These are phyloP conservation scores for Aspergillus heteromorphus DNA, from an alignment of 495 filamentous ascomycete genomes.

Conservation along the genomic window DNA sequence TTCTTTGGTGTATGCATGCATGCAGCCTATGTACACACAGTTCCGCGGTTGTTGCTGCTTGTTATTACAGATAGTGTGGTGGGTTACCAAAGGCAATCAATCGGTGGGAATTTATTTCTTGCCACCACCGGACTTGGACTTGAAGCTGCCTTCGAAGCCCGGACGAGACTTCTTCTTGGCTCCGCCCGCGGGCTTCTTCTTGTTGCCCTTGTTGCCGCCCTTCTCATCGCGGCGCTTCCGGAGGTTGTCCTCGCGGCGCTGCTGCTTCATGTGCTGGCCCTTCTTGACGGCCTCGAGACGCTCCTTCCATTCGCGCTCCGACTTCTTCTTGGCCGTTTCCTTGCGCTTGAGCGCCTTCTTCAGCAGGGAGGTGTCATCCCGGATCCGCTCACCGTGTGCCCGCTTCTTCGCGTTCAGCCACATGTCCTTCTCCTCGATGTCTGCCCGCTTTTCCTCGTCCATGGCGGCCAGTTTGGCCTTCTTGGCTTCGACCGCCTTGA, in stretches of 20 bases:
- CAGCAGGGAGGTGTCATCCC: slow-evolving; percentile 78
- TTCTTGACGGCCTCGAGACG: slow-evolving; percentile 69
- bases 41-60: background rate
- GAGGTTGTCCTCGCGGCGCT: slow-evolving; percentile 85
- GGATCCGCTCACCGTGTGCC: slow-evolving; percentile 84
- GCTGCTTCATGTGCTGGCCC: slow-evolving; percentile 71
- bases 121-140: slow-evolving; percentile 44
- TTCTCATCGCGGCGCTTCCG: slow-evolving; percentile 75
- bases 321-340: slow-evolving; percentile 83
- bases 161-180: slow-evolving; percentile 61
- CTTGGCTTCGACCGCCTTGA: slow-evolving; percentile 61
- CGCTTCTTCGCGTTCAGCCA: slow-evolving; percentile 91
- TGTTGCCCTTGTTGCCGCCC: slow-evolving; percentile 59
- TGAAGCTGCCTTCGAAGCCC: slow-evolving; percentile 93
- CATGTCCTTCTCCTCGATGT: slow-evolving; percentile 85
- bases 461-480: slow-evolving; percentile 66
- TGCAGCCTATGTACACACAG: background rate
- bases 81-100: too few species aligned
- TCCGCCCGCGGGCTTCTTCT: slow-evolving; percentile 48
- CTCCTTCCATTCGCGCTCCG: slow-evolving; percentile 83
- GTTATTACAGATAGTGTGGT: too few species aligned
- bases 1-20: background rate
- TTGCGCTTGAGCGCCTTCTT: slow-evolving; percentile 95
- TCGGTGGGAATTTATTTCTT: slow-evolving; percentile 42
- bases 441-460: slow-evolving; percentile 70